These are phyloP conservation scores for Glycyrrhiza uralensis DNA, from an alignment of 306 rosid genomes.

Conservation along the genomic window DNA sequence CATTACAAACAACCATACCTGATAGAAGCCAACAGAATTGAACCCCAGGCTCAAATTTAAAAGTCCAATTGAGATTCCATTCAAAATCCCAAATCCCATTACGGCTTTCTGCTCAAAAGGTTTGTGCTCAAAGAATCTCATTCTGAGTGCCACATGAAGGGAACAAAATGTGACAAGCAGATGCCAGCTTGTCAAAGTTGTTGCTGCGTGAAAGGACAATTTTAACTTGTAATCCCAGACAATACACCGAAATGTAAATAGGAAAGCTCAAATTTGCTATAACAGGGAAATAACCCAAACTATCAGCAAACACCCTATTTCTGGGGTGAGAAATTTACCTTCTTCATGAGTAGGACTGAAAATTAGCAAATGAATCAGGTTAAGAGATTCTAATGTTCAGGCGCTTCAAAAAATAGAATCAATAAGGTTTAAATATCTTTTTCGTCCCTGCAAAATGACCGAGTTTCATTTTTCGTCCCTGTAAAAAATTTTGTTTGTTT, in stretches of 20 bases:
- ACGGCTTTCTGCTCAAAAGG: slow-evolving; percentile 79
- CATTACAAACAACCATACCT: slow-evolving; percentile 45
- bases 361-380: background rate
- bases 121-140: slow-evolving; percentile 94
- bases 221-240: background rate
- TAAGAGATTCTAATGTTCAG: background rate
- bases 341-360: background rate
- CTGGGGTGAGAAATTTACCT: background rate
- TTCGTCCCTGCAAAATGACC: no score
- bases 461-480: no score
- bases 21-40: slow-evolving; percentile 98
- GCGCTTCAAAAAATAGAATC: background rate
- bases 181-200: slow-evolving; percentile 99
- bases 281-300: slow-evolving; percentile 3
- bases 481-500: no score
- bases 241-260: background rate
- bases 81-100: slow-evolving; percentile 89
- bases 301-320: background rate
- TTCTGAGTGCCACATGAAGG: slow-evolving; percentile 75
- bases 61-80: slow-evolving; percentile 98
- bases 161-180: slow-evolving; percentile 97
- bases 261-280: background rate
- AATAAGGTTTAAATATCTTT: no score
- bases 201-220: slow-evolving; percentile 58
- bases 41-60: slow-evolving; percentile 95